Base-by-base conservation (phyloP, 148 eudicot species). In the Chenopodium quinoa region DNA sequence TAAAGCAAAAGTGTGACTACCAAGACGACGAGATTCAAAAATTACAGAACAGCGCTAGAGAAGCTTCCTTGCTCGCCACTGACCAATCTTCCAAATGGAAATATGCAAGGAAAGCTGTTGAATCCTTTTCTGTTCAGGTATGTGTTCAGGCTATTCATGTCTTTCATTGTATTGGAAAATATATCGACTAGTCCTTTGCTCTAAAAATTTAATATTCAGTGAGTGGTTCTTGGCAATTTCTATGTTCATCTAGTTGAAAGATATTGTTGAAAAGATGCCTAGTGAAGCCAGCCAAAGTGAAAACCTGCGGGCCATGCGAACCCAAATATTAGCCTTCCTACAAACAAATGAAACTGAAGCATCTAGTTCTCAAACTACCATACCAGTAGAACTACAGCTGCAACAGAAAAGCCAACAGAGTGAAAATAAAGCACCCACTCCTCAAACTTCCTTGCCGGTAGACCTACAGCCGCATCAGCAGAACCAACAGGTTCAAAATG, bases 21-120 rank as follows among this genome's bases (percentile, higher is more conserved):
- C 93, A 93, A 83, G 93, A 96, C 65, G 85, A 81, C 60, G 95
- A 96, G 83, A 89, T 90, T 82, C 84, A 88, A 34, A 93, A 90
- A 54, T 79, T 91, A 72, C 86, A 85, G 47, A 84, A 89, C 68
- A 76, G 63, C 63, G 90, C 87, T 34, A 84, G 85, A 68, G 93
- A 92, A 75, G 88, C 93, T 79, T 75, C 84, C 68, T 56, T 66
- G 11, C 75, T 90, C 65, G 94, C 91, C 66, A 86, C 89, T 6
- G 93, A 90, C 58, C 91, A 89, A 88, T 88, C 93, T 19, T 85
- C 89, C 32, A 92, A 87, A 79, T 85, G 86, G 65, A 66, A 75
- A 60, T 80, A 75, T 71, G 92, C 91, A 23, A 86, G 73, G 44
- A 88, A 91, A 83, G 90, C 89, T 31, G 76, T 91, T 70, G 87